A percentile compares a stretch with the other conserved stretches of the same genome.
Evolutionary conservation across 2,329 filamentous ascomycete genomes (phyloP).

Genomic region (Epichloe gansuensis): DNA sequence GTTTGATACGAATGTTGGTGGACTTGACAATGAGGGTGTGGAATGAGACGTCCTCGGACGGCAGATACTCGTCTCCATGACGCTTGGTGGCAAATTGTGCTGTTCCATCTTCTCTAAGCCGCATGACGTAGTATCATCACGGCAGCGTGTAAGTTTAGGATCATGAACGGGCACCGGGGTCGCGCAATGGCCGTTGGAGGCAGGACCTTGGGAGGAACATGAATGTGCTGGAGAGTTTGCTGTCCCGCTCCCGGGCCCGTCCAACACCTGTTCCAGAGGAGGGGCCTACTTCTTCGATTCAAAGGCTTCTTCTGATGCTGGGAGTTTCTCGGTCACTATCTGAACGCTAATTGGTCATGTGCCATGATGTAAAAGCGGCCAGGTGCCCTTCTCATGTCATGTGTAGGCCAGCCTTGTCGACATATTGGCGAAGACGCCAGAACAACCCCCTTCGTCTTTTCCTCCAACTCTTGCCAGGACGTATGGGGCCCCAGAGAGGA

Average conservation of each 20-base stretch:
- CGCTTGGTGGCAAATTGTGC: constrained; percentile 49
- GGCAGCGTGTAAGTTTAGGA: constrained; percentile 80
- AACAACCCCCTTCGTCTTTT: constrained; percentile 68
- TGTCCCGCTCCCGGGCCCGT: constrained; percentile 27
- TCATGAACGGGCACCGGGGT: constrained; percentile 65
- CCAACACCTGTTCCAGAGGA: constrained; percentile 52
- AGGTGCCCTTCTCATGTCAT: constrained; percentile 37
- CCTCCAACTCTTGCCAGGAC: constrained; percentile 76
- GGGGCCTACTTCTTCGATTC: constrained; percentile 47
- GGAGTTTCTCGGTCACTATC: constrained; percentile 64
- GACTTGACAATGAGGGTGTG: constrained; percentile 52
- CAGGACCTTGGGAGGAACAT: constrained; percentile 68
- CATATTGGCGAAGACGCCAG: too few relatives aligned
- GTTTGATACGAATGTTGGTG: too few relatives aligned
- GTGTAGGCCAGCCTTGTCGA: constrained; percentile 74
- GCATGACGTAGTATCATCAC: constrained; percentile 84
- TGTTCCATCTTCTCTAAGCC: constrained; percentile 74
- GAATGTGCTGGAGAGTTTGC: constrained; percentile 54
- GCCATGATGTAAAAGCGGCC: too few relatives aligned
- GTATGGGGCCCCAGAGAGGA: constrained; percentile 60
- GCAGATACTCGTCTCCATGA: constrained; percentile 59
- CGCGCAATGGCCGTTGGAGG: constrained; percentile 53
- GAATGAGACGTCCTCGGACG: constrained; percentile 63
- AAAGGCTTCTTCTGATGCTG: constrained; percentile 67
- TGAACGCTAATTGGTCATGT: constrained; percentile 9